Evolutionary conservation across 2,329 filamentous ascomycete genomes (phyloP).

Genomic region (Aureobasidium sp.): DNA sequence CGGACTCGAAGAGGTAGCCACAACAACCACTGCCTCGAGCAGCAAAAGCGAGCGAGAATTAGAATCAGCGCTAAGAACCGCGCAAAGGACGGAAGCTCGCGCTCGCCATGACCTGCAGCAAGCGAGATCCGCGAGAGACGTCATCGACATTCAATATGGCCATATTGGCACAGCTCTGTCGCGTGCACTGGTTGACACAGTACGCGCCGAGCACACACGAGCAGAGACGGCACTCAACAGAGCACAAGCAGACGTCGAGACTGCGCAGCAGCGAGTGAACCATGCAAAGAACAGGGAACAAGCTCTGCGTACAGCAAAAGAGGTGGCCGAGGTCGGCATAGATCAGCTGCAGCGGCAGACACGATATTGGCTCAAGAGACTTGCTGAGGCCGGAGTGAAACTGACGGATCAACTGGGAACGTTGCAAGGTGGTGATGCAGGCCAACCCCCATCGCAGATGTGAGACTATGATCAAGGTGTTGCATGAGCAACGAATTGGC

Average conservation of each 20-base stretch:
- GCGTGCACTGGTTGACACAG: background rate
- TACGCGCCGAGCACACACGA: background rate
- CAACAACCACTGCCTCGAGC: background rate
- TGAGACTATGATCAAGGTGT: background rate
- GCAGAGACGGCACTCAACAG: background rate
- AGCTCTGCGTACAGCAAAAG: background rate
- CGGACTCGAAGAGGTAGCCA: background rate
- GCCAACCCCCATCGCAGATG: background rate
- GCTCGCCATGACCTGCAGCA: background rate
- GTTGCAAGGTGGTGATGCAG: background rate
- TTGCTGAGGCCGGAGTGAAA: slow-evolving; percentile 9
- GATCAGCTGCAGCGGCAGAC: slow-evolving; percentile 4
- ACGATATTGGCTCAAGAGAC: slow-evolving; percentile 2
- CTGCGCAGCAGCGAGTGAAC: background rate
- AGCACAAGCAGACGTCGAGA: slow-evolving; percentile 4
- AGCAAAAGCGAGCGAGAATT: background rate
- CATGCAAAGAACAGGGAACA: background rate
- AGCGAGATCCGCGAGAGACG: slow-evolving; percentile 2
- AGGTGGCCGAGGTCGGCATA: background rate
- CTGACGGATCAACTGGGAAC: slow-evolving; percentile 8
- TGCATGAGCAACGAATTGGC: background rate
- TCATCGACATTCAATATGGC: background rate
- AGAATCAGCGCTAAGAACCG: background rate
- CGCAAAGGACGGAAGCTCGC: background rate
- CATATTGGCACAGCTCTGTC: background rate